These are phyloP conservation scores for Tilletiopsis washingtonensis DNA, from an alignment of 1,284 basidiomycete genomes.

Conservation along the genomic window DNA sequence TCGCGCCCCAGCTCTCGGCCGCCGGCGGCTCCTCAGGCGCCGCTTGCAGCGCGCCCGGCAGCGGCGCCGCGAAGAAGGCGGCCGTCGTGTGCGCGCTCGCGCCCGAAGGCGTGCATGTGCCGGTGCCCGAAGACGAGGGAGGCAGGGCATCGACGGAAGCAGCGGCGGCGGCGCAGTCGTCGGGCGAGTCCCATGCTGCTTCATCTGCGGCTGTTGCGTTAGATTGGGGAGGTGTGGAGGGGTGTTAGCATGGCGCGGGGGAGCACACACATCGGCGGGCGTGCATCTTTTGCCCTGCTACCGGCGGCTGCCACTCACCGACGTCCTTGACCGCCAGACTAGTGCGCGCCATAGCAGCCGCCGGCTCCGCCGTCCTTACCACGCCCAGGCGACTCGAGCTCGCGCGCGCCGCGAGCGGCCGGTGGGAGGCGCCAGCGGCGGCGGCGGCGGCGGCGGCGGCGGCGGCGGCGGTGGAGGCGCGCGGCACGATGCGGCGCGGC, in stretches of 20 bases:
- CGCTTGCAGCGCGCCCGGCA: background rate
- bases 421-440: background rate
- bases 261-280: too few relatives aligned
- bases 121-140: background rate
- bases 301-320: slow-evolving; percentile 8
- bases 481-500: slow-evolving; percentile 8
- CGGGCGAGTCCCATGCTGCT: slow-evolving; percentile 1
- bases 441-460: background rate
- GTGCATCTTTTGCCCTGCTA: too few relatives aligned
- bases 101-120: background rate
- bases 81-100: background rate
- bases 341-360: background rate
- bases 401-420: background rate
- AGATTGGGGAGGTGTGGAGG: slow-evolving; percentile 13
- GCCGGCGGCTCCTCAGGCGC: background rate
- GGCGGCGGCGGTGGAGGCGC: background rate
- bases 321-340: background rate
- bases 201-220: slow-evolving; percentile 7
- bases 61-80: background rate
- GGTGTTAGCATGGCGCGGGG: too few relatives aligned
- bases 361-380: background rate
- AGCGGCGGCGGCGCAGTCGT: background rate
- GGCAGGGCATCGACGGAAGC: background rate
- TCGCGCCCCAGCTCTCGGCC: slow-evolving; percentile 13
- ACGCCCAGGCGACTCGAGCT: background rate